Percentiles rank a stretch among this genome's conserved stretches.
These are phyloP conservation scores for Candida germanica DNA, from an alignment of 805 yeast genomes.

Conservation along the genomic window DNA sequence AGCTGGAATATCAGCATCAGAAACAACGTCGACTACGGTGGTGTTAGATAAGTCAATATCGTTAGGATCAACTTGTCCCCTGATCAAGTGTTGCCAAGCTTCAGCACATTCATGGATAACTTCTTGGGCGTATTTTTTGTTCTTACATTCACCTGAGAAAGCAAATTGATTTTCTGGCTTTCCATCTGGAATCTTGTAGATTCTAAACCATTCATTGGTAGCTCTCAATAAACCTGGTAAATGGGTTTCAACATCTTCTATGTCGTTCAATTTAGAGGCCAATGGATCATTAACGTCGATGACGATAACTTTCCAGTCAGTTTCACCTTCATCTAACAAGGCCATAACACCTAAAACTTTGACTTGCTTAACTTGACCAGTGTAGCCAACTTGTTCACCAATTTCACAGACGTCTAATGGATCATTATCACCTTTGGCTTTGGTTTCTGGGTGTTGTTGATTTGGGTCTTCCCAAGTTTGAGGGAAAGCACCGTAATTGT, in stretches of 20 bases:
- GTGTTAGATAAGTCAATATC: slow-evolving; percentile 77
- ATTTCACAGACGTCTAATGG: slow-evolving; percentile 73
- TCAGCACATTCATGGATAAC: slow-evolving; percentile 61
- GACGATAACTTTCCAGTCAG: slow-evolving; percentile 89
- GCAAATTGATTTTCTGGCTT: slow-evolving; percentile 75
- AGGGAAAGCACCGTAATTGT: slow-evolving; percentile 98
- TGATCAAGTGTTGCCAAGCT: slow-evolving; percentile 63
- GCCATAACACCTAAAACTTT: slow-evolving; percentile 77
- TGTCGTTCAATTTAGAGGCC: slow-evolving; percentile 55
- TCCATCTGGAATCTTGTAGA: slow-evolving; percentile 80
- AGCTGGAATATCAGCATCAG: slow-evolving; percentile 57
- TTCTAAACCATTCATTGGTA: slow-evolving; percentile 76
- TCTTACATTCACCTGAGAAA: slow-evolving; percentile 64
- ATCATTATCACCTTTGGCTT: slow-evolving; percentile 81
- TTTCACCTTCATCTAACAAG: slow-evolving; percentile 87
- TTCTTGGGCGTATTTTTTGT: slow-evolving; percentile 54
- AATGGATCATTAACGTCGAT: slow-evolving; percentile 67
- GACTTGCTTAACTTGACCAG: slow-evolving; percentile 57
- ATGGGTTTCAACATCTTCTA: slow-evolving; percentile 62
- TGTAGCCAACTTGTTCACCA: slow-evolving; percentile 44
- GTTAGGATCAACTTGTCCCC: slow-evolving; percentile 38
- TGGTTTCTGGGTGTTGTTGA: slow-evolving; percentile 60
- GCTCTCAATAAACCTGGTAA: slow-evolving; percentile 72
- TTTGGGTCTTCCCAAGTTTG: slow-evolving; percentile 83
- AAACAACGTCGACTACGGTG: slow-evolving; percentile 49